Evolutionary conservation across 768 basidiomycete genomes (phyloP).

Genomic region (Lactarius indigo): DNA sequence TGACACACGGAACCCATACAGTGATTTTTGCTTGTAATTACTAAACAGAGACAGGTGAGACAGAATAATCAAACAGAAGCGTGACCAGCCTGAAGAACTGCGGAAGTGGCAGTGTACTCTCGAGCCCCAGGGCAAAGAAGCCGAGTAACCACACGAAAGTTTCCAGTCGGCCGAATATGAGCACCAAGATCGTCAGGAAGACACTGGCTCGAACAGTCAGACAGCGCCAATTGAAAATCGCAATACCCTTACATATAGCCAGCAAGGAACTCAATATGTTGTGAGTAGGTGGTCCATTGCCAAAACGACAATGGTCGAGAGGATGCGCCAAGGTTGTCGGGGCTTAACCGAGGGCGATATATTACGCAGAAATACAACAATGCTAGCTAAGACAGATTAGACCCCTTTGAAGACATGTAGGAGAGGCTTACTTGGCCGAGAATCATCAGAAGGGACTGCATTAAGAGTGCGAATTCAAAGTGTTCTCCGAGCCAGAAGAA

Average conservation of each 20-base stretch:
- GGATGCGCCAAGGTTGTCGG: conserved; percentile 57
- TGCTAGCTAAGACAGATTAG: conserved; percentile 49
- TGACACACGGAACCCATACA: conserved; percentile 82
- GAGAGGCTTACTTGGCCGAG: conserved; percentile 59
- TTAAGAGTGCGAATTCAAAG: conserved; percentile 72
- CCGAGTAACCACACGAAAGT: conserved; percentile 63
- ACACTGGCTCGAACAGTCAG: conserved; percentile 37
- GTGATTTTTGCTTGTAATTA: conserved; percentile 72
- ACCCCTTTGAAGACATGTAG: conserved; percentile 6
- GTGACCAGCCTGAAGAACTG: conserved; percentile 65
- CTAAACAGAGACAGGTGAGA: conserved; percentile 37
- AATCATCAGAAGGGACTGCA: conserved; percentile 85
- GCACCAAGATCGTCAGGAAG: conserved; percentile 66
- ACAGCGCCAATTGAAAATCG: not conserved
- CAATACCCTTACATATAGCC: conserved; percentile 58
- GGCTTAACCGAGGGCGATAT: conserved; percentile 58
- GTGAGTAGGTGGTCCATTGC: conserved; percentile 78
- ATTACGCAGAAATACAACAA: conserved; percentile 78
- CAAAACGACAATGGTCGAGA: conserved; percentile 72
- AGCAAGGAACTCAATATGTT: conserved; percentile 81
- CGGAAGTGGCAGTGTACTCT: conserved; percentile 83
- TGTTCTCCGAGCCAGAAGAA: conserved; percentile 86
- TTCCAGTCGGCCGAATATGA: conserved; percentile 65
- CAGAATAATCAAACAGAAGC: conserved; percentile 11
- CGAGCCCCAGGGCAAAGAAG: conserved; percentile 75